Evolutionary conservation across 306 rosid genomes (phyloP), one percentile per base, ranked within the genome.

Genomic region (Biancaea sappan): DNA sequence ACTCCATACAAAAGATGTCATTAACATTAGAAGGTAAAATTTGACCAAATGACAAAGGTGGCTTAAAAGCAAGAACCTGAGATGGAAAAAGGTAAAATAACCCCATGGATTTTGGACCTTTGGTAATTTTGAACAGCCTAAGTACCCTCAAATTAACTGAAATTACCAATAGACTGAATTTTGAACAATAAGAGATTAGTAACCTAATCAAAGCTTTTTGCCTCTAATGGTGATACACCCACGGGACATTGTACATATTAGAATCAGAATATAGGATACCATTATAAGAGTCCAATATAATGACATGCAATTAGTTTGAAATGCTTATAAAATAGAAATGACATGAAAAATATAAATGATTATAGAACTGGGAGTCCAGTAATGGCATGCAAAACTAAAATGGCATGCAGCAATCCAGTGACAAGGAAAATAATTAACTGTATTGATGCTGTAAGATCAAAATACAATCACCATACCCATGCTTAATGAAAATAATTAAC

Each of bases 361-460:
- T n/a, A n/a, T n/a, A n/a, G n/a, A n/a, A n/a, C n/a, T n/a, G n/a
- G n/a, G n/a, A n/a, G n/a, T n/a, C n/a, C n/a, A n/a, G n/a, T n/a
- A n/a, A n/a, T n/a, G n/a, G n/a, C n/a, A n/a, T 63, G 58, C 43
- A 76, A 62, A 57, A 71, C 40, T 64, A 66, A 64, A 74, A 47
- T 47, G 8, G 29, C 71, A 29, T 16, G 28, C 58, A 32, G 73
- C 22, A 68, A 8, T 47, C 54, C 28, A 40, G 59, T 41, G 61
- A 67, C 74, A 73, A 1, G 35, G 80, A 62, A 78, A 44, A 66
- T 31, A 34, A 52, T 15, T 22, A 72, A 47, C 56, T 72, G 22
- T 38, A 66, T 56, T 6, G 31, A 77, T 22, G 61, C 16, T 32
- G 8, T 11, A 43, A 34, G 61, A 38, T 58, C n/a, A n/a, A n/a